phyloP scores from a whole-genome alignment of 768 basidiomycete species.

The Brasilioporus rufonigricans region DNA sequence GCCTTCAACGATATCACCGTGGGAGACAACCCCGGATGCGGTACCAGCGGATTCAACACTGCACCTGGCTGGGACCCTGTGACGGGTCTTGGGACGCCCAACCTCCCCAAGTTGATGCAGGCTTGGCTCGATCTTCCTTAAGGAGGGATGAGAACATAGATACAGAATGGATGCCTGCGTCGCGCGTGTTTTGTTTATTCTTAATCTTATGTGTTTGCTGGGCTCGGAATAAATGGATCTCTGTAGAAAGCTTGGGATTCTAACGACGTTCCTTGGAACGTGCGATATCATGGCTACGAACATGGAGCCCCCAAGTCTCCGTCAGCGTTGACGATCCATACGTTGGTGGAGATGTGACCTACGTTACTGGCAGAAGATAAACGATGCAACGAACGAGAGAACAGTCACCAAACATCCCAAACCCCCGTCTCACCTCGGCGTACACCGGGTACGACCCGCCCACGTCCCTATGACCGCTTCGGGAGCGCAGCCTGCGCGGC shows the following conservation, averaged over 20 bases:
- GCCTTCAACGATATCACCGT: slow-evolving; percentile 51
- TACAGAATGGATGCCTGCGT: too few relatives aligned
- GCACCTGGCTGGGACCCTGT: slow-evolving; percentile 35
- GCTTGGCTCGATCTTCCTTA: slow-evolving; percentile 41
- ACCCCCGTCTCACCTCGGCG: not conserved
- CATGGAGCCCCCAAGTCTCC: not conserved
- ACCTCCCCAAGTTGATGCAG: slow-evolving; percentile 36
- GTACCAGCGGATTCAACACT: slow-evolving; percentile 35
- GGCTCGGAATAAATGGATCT: not conserved
- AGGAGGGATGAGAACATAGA: slow-evolving; percentile 7
- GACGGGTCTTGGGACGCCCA: slow-evolving; percentile 52
- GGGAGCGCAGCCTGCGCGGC: slow-evolving; percentile 29
- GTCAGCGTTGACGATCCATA: not conserved
- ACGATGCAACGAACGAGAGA: not conserved
- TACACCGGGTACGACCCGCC: not conserved
- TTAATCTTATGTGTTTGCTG: not conserved
- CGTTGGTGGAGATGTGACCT: not conserved
- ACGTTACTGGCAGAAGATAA: not conserved
- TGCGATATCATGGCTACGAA: too few relatives aligned
- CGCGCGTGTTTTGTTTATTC: not conserved
- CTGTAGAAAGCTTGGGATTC: too few relatives aligned
- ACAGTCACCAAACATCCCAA: not conserved
- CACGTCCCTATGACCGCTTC: slow-evolving; percentile 10
- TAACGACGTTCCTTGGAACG: not conserved
- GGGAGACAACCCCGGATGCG: slow-evolving; percentile 47